A percentile compares a stretch with the other conserved stretches of the same genome.
These are phyloP conservation scores for thale cress (Arabidopsis thaliana) DNA, from an alignment of 345 rosid species.

Conservation along the genomic window DNA sequence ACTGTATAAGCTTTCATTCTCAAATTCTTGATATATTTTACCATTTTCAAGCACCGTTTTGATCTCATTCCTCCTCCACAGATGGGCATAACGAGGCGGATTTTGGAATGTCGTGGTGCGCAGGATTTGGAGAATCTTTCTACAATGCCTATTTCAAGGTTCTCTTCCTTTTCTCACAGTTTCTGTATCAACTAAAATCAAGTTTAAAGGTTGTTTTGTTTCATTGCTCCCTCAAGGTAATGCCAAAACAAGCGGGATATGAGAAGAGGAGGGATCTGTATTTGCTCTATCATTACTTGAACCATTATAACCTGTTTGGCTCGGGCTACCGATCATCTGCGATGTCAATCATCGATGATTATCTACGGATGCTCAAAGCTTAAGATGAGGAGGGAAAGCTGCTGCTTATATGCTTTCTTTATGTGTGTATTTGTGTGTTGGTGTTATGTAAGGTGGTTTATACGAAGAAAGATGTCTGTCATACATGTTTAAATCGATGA, in stretches of 20 bases:
- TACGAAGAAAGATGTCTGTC: not conserved
- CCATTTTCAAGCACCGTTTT: not conserved
- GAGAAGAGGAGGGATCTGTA: constrained; percentile 85
- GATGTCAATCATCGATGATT: constrained; percentile 73
- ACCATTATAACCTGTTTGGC: constrained; percentile 93
- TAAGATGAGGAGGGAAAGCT: constrained; percentile 22
- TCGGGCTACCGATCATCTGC: constrained; percentile 87
- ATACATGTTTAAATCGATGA: not conserved
- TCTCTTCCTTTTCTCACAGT: constrained; percentile 9
- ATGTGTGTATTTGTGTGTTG: not conserved
- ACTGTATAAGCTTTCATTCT: constrained; percentile 58
- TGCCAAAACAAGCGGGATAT: constrained; percentile 80
- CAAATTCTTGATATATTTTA: not conserved
- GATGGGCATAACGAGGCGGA: constrained; percentile 97
- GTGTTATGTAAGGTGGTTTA: not conserved
- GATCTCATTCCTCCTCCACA: constrained; percentile 31
- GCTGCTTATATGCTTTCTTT: not conserved
- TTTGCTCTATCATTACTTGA: constrained; percentile 86
- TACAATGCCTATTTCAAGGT: constrained; percentile 84
- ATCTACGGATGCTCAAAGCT: constrained; percentile 60
- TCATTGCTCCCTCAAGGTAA: constrained; percentile 54
- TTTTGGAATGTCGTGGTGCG: constrained; percentile 98
- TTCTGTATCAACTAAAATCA: not conserved
- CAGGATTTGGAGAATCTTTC: constrained; percentile 86
- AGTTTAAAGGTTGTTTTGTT: not conserved